Conservation (phyloP, 1,284 basidiomycete genomes). For the Exsudoporus floridanus region DNA sequence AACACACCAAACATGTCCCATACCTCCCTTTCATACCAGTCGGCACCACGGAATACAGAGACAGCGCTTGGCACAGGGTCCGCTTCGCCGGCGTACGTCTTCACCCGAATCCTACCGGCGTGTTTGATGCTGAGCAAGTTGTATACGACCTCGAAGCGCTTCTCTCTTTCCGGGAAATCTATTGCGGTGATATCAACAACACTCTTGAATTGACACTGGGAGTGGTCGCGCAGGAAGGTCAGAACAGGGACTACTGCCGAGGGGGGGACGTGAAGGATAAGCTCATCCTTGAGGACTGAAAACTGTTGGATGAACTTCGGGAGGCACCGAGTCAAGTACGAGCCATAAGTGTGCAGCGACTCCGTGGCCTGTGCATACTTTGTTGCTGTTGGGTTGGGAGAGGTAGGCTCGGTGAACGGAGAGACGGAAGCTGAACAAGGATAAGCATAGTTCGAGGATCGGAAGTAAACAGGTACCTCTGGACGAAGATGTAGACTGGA, state of each 20-base stretch:
- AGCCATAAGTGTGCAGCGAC: constrained; percentile 84
- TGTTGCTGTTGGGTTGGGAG: constrained; percentile 77
- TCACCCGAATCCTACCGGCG: constrained; percentile 86
- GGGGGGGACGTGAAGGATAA: constrained; percentile 88
- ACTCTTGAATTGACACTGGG: constrained; percentile 92
- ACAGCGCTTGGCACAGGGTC: constrained; percentile 87
- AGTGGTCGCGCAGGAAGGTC: constrained; percentile 95
- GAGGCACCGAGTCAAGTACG: constrained; percentile 86
- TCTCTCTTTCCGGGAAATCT: constrained; percentile 91
- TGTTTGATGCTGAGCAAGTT: constrained; percentile 84
- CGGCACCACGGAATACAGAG: constrained; percentile 84
- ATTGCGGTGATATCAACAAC: constrained; percentile 94
- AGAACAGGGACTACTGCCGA: constrained; percentile 82
- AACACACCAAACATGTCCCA: constrained; percentile 99
- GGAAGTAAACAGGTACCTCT: constrained; percentile 40
- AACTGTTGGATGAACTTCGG: constrained; percentile 97
- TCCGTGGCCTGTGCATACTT: constrained; percentile 71
- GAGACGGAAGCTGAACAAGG: constrained; percentile 56
- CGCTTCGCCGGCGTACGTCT: constrained; percentile 97
- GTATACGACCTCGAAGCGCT: constrained; percentile 98
- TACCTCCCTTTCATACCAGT: constrained; percentile 98
- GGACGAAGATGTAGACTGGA: constrained; percentile 26
- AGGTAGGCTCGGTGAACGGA: constrained; percentile 85
- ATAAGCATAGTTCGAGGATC: constrained; percentile 11
- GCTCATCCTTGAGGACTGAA: constrained; percentile 96